A percentile compares a stretch with the other conserved stretches of the same genome.
Conservation (phyloP, 352 stramenopile genomes). For the Phytophthora tubulina region DNA sequence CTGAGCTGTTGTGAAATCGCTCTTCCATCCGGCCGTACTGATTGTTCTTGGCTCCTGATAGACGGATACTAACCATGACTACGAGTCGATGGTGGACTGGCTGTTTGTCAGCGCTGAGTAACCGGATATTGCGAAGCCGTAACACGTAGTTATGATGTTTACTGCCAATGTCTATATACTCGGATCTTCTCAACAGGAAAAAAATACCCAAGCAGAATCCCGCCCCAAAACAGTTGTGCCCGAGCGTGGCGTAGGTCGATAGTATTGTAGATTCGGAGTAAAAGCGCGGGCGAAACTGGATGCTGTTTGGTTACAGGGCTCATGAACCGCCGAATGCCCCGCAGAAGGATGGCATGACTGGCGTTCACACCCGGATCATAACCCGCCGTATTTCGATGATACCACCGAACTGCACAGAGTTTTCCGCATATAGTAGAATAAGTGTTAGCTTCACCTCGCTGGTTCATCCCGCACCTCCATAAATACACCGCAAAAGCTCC, state of each 20-base stretch:
- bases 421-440: conserved; percentile 36
- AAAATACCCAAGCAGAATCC: conserved; percentile 31
- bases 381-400: conserved; percentile 19
- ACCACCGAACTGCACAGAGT: conserved; percentile 25
- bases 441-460: conserved; percentile 7
- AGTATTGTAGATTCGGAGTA: neutral
- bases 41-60: neutral
- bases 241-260: conserved; percentile 3
- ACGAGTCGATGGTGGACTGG: neutral
- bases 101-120: neutral
- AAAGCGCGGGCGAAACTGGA: conserved; percentile 20
- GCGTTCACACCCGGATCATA: conserved; percentile 4
- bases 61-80: neutral
- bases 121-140: neutral
- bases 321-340: conserved; percentile 26
- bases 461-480: conserved; percentile 31
- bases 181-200: neutral
- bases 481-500: conserved; percentile 28
- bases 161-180: neutral
- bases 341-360: conserved; percentile 20
- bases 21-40: neutral
- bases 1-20: neutral
- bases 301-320: conserved; percentile 28
- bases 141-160: neutral
- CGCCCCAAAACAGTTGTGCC: conserved; percentile 29